Conservation (phyloP, 371 early-diverging fungal species). For the Rhizopus stolonifer region DNA sequence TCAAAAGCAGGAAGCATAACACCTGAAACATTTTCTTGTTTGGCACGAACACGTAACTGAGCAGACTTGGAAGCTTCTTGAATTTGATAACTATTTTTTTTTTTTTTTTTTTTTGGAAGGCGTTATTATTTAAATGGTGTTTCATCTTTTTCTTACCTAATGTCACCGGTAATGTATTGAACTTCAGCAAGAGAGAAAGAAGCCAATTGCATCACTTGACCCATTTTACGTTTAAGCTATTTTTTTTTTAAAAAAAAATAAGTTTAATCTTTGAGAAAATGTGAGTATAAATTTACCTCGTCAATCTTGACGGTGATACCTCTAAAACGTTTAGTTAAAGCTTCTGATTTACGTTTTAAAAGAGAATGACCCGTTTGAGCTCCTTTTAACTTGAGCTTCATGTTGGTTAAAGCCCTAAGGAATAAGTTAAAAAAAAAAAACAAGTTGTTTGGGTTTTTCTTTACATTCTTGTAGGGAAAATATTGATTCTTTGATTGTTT, state of each 20-base stretch:
- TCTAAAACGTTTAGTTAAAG: constrained; percentile 94
- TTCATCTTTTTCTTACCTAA: constrained; percentile 55
- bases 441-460: no score
- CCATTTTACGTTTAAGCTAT: constrained; percentile 68
- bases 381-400: constrained; percentile 96
- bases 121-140: neutral
- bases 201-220: constrained; percentile 96
- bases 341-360: constrained; percentile 97
- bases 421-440: neutral
- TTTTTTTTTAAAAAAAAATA: no score
- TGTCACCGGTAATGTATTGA: constrained; percentile 96
- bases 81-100: constrained; percentile 80
- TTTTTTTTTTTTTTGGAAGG: no score
- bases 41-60: constrained; percentile 86
- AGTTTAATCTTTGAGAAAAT: no score
- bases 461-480: constrained; percentile 92
- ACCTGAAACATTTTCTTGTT: constrained; percentile 97
- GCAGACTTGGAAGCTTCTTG: constrained; percentile 92
- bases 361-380: constrained; percentile 99
- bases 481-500: constrained; percentile 63
- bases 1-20: constrained; percentile 95
- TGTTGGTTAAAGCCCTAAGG: constrained; percentile 85
- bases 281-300: no score
- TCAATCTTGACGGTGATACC: constrained; percentile 94
- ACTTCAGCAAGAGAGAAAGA: constrained; percentile 98